Evolutionary conservation across 2,329 filamentous ascomycete genomes (phyloP).

Genomic region (Aspergillus ochraceoroseus): DNA sequence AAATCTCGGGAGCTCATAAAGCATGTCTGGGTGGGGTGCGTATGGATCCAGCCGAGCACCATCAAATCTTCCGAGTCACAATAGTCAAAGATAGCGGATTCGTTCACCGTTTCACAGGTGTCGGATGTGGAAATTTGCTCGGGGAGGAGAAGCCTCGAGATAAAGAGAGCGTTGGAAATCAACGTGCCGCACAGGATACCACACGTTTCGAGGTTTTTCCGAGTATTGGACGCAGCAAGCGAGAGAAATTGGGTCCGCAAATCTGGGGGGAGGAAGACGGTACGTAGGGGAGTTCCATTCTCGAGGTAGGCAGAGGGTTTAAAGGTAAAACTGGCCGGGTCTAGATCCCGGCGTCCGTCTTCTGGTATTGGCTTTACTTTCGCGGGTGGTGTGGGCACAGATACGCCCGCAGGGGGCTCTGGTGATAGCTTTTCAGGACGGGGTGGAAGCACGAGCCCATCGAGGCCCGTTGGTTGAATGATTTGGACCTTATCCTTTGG

Average conservation of each 20-base stretch:
- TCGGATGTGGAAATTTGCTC: conserved; percentile 86
- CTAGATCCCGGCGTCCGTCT: conserved; percentile 26
- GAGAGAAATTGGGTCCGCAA: conserved; percentile 70
- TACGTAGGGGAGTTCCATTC: conserved; percentile 77
- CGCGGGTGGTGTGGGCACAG: conserved; percentile 23
- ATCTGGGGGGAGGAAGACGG: conserved; percentile 75
- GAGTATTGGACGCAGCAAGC: conserved; percentile 71
- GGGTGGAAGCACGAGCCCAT: conserved; percentile 23
- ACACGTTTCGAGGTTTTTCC: conserved; percentile 82
- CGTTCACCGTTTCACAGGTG: conserved; percentile 91
- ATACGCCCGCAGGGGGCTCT: conserved; percentile 13
- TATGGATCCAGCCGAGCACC: conserved; percentile 95
- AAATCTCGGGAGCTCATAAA: conserved; percentile 95
- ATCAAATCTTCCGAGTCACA: conserved; percentile 78
- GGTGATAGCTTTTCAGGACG: conserved; percentile 27
- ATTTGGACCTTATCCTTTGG: conserved; percentile 32
- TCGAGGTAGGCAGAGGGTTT: conserved; percentile 82
- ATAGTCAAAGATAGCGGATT: conserved; percentile 79
- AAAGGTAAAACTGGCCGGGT: conserved; percentile 64
- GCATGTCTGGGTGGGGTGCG: conserved; percentile 91
- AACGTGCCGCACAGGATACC: conserved; percentile 88
- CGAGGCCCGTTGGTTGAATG: conserved; percentile 16
- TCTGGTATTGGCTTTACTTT: conserved; percentile 24
- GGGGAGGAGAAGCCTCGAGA: conserved; percentile 81
- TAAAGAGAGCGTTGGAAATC: conserved; percentile 89